Evolutionary conservation across 768 basidiomycete genomes (phyloP).

Genomic region (Lactarius indigo): DNA sequence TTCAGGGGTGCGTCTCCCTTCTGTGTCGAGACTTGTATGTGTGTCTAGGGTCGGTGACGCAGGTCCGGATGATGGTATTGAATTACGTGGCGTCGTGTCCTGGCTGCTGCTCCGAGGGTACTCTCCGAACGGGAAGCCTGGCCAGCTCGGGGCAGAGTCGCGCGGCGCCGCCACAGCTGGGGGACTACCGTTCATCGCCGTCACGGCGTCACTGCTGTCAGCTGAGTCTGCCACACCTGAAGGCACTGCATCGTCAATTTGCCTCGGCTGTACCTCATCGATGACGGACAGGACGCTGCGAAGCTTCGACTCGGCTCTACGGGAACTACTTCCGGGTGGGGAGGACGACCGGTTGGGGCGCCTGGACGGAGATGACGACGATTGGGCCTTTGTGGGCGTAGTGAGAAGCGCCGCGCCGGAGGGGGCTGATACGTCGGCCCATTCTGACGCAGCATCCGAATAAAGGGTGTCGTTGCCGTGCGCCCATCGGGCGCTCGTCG

Average conservation of each 20-base stretch:
- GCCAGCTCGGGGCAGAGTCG: constrained; percentile 37
- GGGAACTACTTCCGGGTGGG: constrained; percentile 30
- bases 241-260: not conserved
- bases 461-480: constrained; percentile 25
- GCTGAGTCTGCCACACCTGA: not conserved
- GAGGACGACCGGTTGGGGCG: constrained; percentile 17
- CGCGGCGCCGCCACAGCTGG: constrained; percentile 20
- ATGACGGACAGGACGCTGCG: constrained; percentile 70
- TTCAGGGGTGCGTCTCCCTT: constrained; percentile 32
- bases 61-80: constrained; percentile 30
- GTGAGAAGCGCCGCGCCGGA: constrained; percentile 18
- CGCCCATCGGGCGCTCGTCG: constrained; percentile 27
- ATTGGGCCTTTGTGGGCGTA: constrained; percentile 37
- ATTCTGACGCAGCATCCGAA: constrained; percentile 44
- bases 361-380: constrained; percentile 46
- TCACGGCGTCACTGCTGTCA: not conserved
- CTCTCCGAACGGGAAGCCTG: constrained; percentile 40
- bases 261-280: constrained; percentile 49
- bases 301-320: constrained; percentile 51
- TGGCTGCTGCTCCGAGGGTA: constrained; percentile 37
- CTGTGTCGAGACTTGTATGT: constrained; percentile 26
- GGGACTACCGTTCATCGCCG: constrained; percentile 6
- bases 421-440: constrained; percentile 39
- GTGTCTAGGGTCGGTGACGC: constrained; percentile 26
- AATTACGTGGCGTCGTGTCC: constrained; percentile 47